phyloP scores from a whole-genome alignment of 768 basidiomycete species.

The Pleurotus pulmonarius region DNA sequence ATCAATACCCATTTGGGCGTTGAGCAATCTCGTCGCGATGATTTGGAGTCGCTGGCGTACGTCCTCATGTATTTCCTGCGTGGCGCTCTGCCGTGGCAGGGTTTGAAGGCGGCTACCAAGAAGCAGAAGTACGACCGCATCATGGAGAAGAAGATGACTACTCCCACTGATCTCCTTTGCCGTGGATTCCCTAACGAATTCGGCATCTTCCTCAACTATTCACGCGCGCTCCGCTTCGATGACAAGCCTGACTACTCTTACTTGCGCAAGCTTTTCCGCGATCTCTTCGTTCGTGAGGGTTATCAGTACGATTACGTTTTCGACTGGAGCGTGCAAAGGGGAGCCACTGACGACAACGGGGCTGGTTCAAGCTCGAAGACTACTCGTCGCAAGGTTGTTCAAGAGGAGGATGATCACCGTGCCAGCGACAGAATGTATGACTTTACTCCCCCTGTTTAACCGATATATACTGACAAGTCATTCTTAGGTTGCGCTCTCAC shows the following conservation, averaged over 20 bases:
- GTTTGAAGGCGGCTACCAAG: slow-evolving; percentile 99
- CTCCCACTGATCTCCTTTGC: slow-evolving; percentile 93
- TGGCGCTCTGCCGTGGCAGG: slow-evolving; percentile 97
- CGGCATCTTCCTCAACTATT: slow-evolving; percentile 98
- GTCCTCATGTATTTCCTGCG: slow-evolving; percentile 99
- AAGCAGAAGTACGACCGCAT: slow-evolving; percentile 99
- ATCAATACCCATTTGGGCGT: slow-evolving; percentile 99
- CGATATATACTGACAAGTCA: slow-evolving; percentile 9
- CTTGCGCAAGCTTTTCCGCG: slow-evolving; percentile 98
- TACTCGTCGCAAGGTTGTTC: slow-evolving; percentile 71
- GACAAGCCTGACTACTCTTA: slow-evolving; percentile 99
- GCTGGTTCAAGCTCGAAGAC: slow-evolving; percentile 61
- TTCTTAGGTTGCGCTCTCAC: slow-evolving; percentile 77
- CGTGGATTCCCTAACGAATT: slow-evolving; percentile 99
- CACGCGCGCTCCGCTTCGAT: slow-evolving; percentile 97
- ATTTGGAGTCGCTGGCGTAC: slow-evolving; percentile 97
- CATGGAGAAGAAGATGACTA: slow-evolving; percentile 99
- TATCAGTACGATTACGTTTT: slow-evolving; percentile 99
- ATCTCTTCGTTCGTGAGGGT: slow-evolving; percentile 94
- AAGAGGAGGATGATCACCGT: slow-evolving; percentile 83
- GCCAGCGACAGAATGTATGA: slow-evolving; percentile 81
- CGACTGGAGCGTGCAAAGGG: slow-evolving; percentile 93
- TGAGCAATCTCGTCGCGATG: slow-evolving; percentile 96
- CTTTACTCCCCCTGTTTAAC: slow-evolving; percentile 13
- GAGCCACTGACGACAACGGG: slow-evolving; percentile 61